Conservation (phyloP, 2,329 filamentous ascomycete species). For the Didymellaceae sp. region DNA sequence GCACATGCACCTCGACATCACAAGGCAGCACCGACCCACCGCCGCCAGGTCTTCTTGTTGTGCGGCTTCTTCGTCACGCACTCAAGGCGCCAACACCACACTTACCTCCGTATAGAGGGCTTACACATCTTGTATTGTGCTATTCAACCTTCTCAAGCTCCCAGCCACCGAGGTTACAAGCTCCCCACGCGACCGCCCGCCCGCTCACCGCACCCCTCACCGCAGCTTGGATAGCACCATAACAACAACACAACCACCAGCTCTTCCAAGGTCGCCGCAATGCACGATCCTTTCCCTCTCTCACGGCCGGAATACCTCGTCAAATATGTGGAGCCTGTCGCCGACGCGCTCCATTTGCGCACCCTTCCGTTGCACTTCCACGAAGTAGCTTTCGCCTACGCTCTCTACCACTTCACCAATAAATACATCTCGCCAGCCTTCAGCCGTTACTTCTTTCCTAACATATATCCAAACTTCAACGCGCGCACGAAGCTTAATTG, state of each 20-base stretch:
- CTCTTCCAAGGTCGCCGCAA: slow-evolving; percentile 46
- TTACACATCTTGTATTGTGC: neutral
- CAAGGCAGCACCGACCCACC: slow-evolving; percentile 13
- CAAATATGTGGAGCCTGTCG: slow-evolving; percentile 66
- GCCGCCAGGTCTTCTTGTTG: slow-evolving; percentile 4
- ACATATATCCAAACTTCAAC: slow-evolving; percentile 68
- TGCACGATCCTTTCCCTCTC: slow-evolving; percentile 75
- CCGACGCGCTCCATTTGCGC: slow-evolving; percentile 66
- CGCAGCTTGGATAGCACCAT: slow-evolving; percentile 11
- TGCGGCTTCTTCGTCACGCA: neutral
- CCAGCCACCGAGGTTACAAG: slow-evolving; percentile 1
- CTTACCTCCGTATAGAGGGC: neutral
- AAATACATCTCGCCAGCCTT: slow-evolving; percentile 70
- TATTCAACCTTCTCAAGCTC: slow-evolving; percentile 3
- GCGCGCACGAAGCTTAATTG: slow-evolving; percentile 75
- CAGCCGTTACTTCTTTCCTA: slow-evolving; percentile 67
- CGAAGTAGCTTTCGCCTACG: slow-evolving; percentile 71
- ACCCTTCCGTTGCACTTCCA: slow-evolving; percentile 79
- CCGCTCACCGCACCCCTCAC: slow-evolving; percentile 12
- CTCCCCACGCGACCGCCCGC: slow-evolving; percentile 13
- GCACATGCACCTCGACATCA: slow-evolving; percentile 18
- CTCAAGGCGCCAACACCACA: neutral
- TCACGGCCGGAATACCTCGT: slow-evolving; percentile 64
- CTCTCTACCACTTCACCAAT: slow-evolving; percentile 73
- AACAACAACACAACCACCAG: neutral